phyloP scores from a whole-genome alignment of 495 filamentous ascomycete species.

The Hyaloscypha variabilis region DNA sequence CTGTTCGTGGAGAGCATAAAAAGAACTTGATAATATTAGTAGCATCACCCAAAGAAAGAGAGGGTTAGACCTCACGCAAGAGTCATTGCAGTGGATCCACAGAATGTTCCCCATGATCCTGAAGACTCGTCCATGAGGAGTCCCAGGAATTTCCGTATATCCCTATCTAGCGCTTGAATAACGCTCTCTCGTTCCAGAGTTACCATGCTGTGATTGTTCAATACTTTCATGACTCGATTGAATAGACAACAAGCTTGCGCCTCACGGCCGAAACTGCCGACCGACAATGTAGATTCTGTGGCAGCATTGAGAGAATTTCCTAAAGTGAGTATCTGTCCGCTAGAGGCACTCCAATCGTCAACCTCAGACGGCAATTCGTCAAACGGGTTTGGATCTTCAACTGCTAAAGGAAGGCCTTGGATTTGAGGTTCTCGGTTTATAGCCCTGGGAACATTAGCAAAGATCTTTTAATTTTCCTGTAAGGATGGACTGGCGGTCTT shows the following conservation, averaged over 20 bases:
- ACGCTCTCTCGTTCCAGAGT: neutral
- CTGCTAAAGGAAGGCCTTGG: neutral
- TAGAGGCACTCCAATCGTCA: neutral
- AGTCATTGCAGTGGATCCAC: neutral
- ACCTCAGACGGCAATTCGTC: neutral
- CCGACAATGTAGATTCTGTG: neutral
- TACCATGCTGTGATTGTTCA: neutral
- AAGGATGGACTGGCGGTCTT: no score
- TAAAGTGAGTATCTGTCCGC: neutral
- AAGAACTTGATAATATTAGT: neutral
- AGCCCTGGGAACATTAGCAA: neutral
- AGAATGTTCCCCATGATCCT: neutral
- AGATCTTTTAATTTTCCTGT: no score
- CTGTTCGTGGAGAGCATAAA: neutral
- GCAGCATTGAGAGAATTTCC: neutral
- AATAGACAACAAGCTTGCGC: neutral
- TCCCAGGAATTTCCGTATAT: neutral
- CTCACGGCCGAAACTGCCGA: neutral
- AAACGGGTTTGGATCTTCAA: neutral
- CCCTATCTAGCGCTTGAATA: neutral
- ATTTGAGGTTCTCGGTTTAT: neutral
- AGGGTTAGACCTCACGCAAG: neutral
- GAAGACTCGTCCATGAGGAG: neutral
- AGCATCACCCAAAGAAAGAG: neutral
- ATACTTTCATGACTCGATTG: neutral